Evolutionary conservation across 2,329 filamentous ascomycete genomes (phyloP).

Genomic region (Alternaria longipes): DNA sequence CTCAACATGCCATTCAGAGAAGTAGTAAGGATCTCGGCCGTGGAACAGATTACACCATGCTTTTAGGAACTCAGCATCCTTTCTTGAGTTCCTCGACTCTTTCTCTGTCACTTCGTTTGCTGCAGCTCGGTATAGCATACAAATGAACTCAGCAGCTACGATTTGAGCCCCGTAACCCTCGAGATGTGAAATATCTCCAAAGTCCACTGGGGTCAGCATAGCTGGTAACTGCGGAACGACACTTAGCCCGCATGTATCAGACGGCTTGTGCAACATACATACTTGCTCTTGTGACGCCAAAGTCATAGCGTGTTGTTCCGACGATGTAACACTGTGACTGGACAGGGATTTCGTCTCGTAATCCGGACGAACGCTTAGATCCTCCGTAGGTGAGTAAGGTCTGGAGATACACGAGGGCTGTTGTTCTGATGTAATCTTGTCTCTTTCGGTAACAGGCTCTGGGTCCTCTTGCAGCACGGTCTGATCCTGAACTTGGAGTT

Average conservation of each 20-base stretch:
- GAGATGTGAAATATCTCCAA: not conserved
- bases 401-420: not conserved
- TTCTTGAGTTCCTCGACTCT: not conserved
- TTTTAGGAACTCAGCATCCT: not conserved
- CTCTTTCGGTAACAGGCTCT: not conserved
- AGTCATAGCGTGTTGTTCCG: not conserved
- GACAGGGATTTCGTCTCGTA: not conserved
- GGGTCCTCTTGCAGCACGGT: not conserved
- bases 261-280: not conserved
- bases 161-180: not conserved
- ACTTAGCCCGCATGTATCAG: not conserved
- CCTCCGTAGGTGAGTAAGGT: not conserved
- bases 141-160: not conserved
- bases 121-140: not conserved
- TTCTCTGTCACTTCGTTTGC: not conserved
- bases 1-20: not conserved
- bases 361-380: not conserved
- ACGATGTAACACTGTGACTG: not conserved
- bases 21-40: not conserved
- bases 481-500: not conserved
- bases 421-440: not conserved
- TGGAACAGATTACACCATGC: conserved; percentile 1
- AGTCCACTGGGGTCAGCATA: not conserved
- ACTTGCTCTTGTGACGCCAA: not conserved
- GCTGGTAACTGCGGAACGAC: not conserved